Evolutionary conservation across 2,329 filamentous ascomycete species (phyloP).

Genomic region (Neoscytalidium dimidiatum): DNA sequence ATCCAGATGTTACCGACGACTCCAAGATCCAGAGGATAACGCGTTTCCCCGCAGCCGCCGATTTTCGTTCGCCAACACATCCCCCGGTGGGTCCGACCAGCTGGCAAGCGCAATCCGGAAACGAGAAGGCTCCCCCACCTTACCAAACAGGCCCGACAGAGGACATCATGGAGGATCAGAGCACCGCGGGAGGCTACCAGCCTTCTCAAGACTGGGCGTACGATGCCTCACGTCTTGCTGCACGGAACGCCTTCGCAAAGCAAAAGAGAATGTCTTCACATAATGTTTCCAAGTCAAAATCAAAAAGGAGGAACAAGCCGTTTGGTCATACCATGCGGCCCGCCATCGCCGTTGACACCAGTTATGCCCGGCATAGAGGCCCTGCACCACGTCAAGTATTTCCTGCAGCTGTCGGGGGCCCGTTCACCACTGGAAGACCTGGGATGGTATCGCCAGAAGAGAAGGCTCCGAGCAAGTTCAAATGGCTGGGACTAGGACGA

Average conservation of each 20-base stretch:
- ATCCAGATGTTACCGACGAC: slow-evolving; percentile 23
- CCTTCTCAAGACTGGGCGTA: slow-evolving; percentile 24
- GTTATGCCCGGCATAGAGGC: slow-evolving; percentile 56
- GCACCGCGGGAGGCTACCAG: background rate
- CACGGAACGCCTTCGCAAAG: slow-evolving; percentile 32
- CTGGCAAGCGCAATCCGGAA: slow-evolving; percentile 5
- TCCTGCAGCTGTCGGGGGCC: slow-evolving; percentile 24
- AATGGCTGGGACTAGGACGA: slow-evolving; percentile 7
- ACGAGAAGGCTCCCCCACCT: slow-evolving; percentile 8
- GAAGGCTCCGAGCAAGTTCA: slow-evolving; percentile 9
- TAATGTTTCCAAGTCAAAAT: slow-evolving; percentile 50
- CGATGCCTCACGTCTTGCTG: slow-evolving; percentile 30
- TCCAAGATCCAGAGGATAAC: slow-evolving; percentile 22
- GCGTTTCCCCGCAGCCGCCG: slow-evolving; percentile 17
- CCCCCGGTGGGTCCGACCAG: slow-evolving; percentile 8
- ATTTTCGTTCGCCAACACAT: slow-evolving; percentile 20
- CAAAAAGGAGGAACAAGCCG: slow-evolving; percentile 59
- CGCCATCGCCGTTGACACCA: slow-evolving; percentile 70
- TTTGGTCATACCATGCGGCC: slow-evolving; percentile 59
- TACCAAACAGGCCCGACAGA: background rate
- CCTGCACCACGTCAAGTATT: slow-evolving; percentile 50
- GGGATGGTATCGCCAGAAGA: slow-evolving; percentile 1
- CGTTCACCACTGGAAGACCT: background rate
- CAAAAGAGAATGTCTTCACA: slow-evolving; percentile 36
- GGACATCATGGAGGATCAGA: background rate